These are phyloP conservation scores for Corinectria fuckeliana DNA, from an alignment of 2,329 filamentous ascomycete genomes.

Conservation along the genomic window DNA sequence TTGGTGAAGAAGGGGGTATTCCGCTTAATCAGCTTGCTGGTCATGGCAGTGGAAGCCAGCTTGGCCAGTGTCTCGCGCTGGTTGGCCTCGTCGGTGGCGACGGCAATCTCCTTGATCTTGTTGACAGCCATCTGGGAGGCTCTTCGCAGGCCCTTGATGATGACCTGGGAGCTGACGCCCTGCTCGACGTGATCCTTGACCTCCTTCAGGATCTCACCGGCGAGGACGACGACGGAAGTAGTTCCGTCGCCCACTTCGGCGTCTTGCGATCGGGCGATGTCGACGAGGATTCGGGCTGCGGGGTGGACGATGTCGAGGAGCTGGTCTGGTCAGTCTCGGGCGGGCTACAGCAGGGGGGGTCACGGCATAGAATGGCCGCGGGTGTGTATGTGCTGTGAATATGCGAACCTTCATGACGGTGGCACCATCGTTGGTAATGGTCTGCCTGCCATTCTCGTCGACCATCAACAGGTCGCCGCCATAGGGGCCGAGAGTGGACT, in stretches of 20 bases:
- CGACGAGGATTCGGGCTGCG: constrained; percentile 94
- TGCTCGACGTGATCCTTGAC: constrained; percentile 95
- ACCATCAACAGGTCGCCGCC: constrained; percentile 96
- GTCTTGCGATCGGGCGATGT: constrained; percentile 98
- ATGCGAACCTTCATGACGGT: constrained; percentile 92
- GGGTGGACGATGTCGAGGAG: constrained; percentile 98
- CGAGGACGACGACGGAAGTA: constrained; percentile 94
- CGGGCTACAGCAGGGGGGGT: not conserved
- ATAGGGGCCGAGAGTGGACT: constrained; percentile 94
- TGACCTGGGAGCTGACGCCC: constrained; percentile 95
- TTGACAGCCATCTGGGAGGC: constrained; percentile 92
- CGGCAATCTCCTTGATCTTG: constrained; percentile 97
- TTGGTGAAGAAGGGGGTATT: constrained; percentile 98
- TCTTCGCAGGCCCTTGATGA: constrained; percentile 93
- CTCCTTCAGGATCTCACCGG: constrained; percentile 98
- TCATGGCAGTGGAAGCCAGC: constrained; percentile 96
- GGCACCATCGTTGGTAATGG: constrained; percentile 98
- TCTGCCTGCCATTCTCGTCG: constrained; percentile 93
- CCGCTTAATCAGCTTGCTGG: constrained; percentile 97
- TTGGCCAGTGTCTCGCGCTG: constrained; percentile 88
- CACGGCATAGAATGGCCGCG: not conserved
- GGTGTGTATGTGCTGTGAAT: not conserved
- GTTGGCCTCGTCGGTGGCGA: constrained; percentile 82
- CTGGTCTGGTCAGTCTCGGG: constrained; percentile 50
- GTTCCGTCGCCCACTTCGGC: constrained; percentile 98